Evolutionary conservation across 495 filamentous ascomycete species (phyloP), one percentile per base, ranked within the genome.

Genomic region (Trichoderma parareesei): DNA sequence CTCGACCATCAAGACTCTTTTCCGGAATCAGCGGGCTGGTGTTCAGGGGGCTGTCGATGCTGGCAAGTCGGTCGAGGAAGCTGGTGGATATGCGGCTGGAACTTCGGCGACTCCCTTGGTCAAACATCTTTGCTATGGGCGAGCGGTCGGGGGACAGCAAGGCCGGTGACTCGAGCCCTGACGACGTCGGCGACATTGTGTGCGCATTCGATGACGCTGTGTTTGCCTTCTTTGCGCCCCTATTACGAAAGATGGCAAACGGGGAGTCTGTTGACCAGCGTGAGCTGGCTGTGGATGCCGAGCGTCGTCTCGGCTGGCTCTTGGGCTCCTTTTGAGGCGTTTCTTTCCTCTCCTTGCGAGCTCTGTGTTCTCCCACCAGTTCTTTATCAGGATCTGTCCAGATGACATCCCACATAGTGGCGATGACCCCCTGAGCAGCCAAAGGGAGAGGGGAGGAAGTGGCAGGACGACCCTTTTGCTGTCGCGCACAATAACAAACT

Each of bases 361-460:
- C 67, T 4, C 73, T 71, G 57, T 73, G 71, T 63, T 82, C 69
- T 0, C 78, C 81, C 61, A 84, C 73, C 5, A 71, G 72, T 70
- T 83, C 81, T 63, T 69, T 63, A 18, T 71, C 70, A 37, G 76
- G 74, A 62, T 83, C 81, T 6, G 74, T 71, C 81, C 81, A 84
- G 64, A 80, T 70, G 55, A 81, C 77, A 64, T 83, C 81, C 63
- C 82, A 84, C 82, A 84, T 84, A 38, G 60, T 71, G 67, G 11
- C 27, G 11, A 57, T 37, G 53, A n/a, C 18, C 33, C 33, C 53
- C 53, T 57, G 20, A 16, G 5, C 11, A 14, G 41, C 14, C 40
- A 14, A 8, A 20, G 62, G 57, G 41, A 65, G n/a, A 18, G 27
- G 53, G 11, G 10, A 2, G 64, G 44, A 35, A 6, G 14, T 11